Conservation (phyloP, 2,329 filamentous ascomycete species). For the Talaromyces islandicus region DNA sequence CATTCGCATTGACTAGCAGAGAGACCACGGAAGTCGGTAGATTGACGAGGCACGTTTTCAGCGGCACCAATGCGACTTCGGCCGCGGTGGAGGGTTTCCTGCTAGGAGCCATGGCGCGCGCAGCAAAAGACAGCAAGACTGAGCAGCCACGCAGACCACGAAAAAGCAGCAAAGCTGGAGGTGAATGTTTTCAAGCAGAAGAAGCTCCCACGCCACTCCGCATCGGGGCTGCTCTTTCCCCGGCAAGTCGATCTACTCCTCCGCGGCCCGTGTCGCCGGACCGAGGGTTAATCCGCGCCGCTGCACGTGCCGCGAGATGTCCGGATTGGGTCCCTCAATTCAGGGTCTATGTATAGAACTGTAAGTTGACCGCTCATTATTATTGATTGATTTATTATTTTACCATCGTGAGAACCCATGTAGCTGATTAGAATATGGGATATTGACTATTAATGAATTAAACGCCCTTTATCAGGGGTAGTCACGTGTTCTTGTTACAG, state of each 20-base stretch:
- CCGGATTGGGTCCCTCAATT: neutral
- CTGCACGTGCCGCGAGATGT: neutral
- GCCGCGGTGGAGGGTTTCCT: constrained; percentile 59
- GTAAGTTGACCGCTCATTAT: no score
- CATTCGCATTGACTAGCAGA: constrained; percentile 81
- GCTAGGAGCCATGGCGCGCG: constrained; percentile 34
- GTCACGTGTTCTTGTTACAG: neutral
- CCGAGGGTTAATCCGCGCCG: constrained; percentile 14
- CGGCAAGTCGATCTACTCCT: constrained; percentile 3
- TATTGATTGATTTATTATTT: no score
- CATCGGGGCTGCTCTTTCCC: neutral
- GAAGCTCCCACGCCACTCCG: neutral
- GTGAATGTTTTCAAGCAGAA: neutral
- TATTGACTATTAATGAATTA: neutral
- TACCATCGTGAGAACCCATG: neutral
- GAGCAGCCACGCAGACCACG: neutral
- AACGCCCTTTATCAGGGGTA: neutral
- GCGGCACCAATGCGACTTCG: constrained; percentile 76
- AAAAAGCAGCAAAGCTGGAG: neutral
- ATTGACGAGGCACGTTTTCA: constrained; percentile 94
- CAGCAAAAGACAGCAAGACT: constrained; percentile 2
- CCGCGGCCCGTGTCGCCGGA: constrained; percentile 7
- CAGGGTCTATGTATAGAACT: neutral
- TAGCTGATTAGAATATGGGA: neutral
- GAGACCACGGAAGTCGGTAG: constrained; percentile 79